Percentiles rank a stretch among this genome's conserved stretches.
Conservation (phyloP, 257 asterid species). For the Solanum commersonii region DNA sequence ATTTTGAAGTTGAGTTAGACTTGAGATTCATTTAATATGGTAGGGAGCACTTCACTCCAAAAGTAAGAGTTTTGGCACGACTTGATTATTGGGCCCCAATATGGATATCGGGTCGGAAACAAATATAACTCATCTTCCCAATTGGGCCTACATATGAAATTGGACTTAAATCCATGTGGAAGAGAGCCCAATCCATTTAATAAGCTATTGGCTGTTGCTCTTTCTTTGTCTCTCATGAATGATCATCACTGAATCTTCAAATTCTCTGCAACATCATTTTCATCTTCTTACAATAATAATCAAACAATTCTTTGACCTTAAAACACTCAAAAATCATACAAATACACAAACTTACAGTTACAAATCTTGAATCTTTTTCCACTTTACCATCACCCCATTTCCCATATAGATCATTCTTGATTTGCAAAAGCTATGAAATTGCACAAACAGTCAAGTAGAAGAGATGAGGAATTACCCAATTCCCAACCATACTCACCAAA, state of each 20-base stretch:
- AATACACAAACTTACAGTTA: not conserved
- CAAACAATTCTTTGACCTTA: not conserved
- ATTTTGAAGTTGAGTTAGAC: too few species aligned
- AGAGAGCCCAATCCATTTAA: not conserved
- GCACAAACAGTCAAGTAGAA: slow-evolving; percentile 46
- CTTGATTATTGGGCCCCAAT: not conserved
- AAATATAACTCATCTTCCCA: not conserved
- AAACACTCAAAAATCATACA: not conserved
- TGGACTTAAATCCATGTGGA: not conserved
- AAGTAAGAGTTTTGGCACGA: too few species aligned
- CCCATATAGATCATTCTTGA: not conserved
- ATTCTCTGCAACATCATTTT: not conserved
- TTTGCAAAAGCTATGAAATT: slow-evolving; percentile 39
- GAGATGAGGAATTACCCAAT: slow-evolving; percentile 51
- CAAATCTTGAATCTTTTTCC: not conserved
- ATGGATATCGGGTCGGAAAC: not conserved
- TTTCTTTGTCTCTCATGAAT: not conserved
- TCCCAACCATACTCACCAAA: slow-evolving; percentile 73
- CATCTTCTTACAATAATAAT: not conserved
- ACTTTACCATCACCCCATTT: not conserved
- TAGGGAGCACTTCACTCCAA: too few species aligned
- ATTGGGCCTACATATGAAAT: not conserved
- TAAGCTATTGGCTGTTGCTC: not conserved
- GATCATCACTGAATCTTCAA: not conserved
- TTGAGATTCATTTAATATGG: too few species aligned